Percentiles rank a stretch among this genome's conserved stretches.
phyloP scores from a whole-genome alignment of 2,329 filamentous ascomycete genomes.

The Sclerotinia trifoliorum region DNA sequence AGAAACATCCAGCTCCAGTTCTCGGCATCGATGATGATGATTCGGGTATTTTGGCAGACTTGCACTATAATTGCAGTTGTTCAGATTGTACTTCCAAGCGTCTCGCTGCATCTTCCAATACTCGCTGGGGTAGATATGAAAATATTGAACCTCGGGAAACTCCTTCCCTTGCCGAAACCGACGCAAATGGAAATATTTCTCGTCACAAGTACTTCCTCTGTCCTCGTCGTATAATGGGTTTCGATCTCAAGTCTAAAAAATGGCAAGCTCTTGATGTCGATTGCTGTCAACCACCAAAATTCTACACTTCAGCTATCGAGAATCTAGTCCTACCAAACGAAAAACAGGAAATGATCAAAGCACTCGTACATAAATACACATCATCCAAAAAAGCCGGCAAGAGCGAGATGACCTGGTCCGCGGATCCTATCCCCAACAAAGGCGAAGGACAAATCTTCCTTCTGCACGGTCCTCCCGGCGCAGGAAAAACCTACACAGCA shows the following conservation, averaged over 20 bases:
- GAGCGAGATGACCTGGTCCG: conserved; percentile 25
- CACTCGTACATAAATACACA: conserved; percentile 31
- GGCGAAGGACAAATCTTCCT: conserved; percentile 34
- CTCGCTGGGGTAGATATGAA: conserved; percentile 30
- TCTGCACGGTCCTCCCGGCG: conserved; percentile 31
- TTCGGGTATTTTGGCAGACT: conserved; percentile 28
- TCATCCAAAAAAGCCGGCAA: conserved; percentile 17
- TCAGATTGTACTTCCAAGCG: conserved; percentile 27
- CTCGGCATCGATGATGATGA: conserved; percentile 31
- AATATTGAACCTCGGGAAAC: conserved; percentile 30
- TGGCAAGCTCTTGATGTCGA: conserved; percentile 32
- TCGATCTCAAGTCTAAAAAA: conserved; percentile 32
- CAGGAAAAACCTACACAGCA: conserved; percentile 32
- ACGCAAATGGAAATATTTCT: conserved; percentile 17
- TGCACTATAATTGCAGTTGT: conserved; percentile 31
- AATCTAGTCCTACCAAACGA: conserved; percentile 30
- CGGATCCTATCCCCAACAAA: conserved; percentile 31
- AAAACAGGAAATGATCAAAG: conserved; percentile 31
- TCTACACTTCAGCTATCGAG: conserved; percentile 28
- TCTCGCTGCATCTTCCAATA: conserved; percentile 28
- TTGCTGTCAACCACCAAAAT: conserved; percentile 29
- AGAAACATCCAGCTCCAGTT: conserved; percentile 27
- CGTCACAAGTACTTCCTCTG: conserved; percentile 31
- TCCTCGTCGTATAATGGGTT: conserved; percentile 31
- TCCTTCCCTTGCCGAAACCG: conserved; percentile 20